Evolutionary conservation across 176 grass and related monocot species (phyloP).

Genomic region (Juncus effusus): DNA sequence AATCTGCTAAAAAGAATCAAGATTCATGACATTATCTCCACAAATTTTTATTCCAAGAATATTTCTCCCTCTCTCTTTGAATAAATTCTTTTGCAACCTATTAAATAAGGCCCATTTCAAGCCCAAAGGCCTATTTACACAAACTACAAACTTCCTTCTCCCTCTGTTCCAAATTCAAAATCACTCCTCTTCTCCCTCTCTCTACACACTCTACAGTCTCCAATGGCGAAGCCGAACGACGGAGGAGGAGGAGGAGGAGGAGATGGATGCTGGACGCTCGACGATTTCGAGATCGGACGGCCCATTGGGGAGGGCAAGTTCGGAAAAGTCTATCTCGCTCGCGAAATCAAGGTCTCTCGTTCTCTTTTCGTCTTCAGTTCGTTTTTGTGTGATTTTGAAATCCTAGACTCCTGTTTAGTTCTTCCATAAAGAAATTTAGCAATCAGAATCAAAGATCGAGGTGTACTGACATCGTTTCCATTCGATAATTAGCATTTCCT

Average conservation of each 20-base stretch:
- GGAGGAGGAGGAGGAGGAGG: constrained; percentile 35
- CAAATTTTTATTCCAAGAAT: no score
- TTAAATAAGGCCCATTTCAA: no score
- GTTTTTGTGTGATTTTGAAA: background rate
- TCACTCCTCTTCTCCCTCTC: background rate
- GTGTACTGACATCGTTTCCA: no score
- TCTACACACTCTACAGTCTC: background rate
- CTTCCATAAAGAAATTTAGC: no score
- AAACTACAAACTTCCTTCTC: background rate
- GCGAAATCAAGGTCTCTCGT: constrained; percentile 58
- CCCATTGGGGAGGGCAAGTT: constrained; percentile 86
- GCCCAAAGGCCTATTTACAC: no score
- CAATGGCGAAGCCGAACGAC: background rate
- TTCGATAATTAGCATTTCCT: no score
- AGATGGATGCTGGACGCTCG: constrained; percentile 42
- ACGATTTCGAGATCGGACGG: constrained; percentile 74
- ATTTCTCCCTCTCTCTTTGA: no score
- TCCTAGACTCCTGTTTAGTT: background rate
- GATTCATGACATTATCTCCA: no score
- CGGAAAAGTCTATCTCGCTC: constrained; percentile 82
- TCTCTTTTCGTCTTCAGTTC: background rate
- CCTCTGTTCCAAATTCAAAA: background rate
- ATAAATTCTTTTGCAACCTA: no score
- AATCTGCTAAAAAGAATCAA: no score
- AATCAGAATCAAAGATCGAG: no score